Evolutionary conservation across 345 rosid species (phyloP), one percentile per base, ranked within the genome.

Genomic region (Capsella bursapastoris): DNA sequence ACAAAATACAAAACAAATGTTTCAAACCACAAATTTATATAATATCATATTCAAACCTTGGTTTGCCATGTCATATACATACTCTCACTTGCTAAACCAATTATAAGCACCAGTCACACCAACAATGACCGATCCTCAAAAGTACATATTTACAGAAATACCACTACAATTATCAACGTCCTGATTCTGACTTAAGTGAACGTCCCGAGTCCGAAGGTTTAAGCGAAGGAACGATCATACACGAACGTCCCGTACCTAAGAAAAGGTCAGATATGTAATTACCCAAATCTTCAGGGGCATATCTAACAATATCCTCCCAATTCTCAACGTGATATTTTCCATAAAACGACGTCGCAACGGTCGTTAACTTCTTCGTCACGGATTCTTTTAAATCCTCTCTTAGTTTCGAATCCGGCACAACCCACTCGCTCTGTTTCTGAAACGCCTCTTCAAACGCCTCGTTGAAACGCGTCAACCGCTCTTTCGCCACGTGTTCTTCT

Each of bases 251-350:
- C 7, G 57, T 45, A 5, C 69, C 84, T 13, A 61, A 57, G 57
- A 68, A 84, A 64, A 89, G 72, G 64, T 83, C 87, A n/a, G 82
- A 79, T 25, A 92, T 25, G 84, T 81, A 83, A 75, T 83, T 84
- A 59, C 59, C 88, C 34, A 90, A 59, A 68, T 90, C 90, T 29
- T 79, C 86, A n/a, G 98, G 97, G 82, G 83, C 64, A 81, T 62
- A 87, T 71, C 71, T 80, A 78, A 87, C 87, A 73, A 61, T 76
- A 7, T 82, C 73, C 2, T 18, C 57, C 77, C 68, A 56, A 13
- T 38, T 48, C 45, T 34, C 79, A 47, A 63, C 65, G 47, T 84
- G 68, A 58, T 84, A 75, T 49, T 37, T 76, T 16, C 40, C 64
- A 55, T 82, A 86, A 50, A 90, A 80, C 27, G 76, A 79, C 35